Evolutionary conservation across 148 eudicot genomes (phyloP).

Genomic region (Agrostemma githago): DNA sequence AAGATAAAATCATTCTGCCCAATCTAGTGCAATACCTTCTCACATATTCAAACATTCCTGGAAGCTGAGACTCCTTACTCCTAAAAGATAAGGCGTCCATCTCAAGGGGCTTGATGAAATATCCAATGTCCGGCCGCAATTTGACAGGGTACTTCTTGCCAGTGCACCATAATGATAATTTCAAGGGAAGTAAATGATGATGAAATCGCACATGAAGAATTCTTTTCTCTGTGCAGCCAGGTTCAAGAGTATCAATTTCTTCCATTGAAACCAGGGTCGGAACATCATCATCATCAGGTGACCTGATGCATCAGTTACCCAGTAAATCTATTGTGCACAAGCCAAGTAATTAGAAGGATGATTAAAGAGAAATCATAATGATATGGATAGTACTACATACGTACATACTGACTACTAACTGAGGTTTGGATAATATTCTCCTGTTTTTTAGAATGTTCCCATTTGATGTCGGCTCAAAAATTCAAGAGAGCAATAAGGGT

Average conservation of each 20-base stretch:
- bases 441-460: not conserved
- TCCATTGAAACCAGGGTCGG: slow-evolving; percentile 74
- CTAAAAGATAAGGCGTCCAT: slow-evolving; percentile 59
- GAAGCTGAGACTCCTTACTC: slow-evolving; percentile 74
- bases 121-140: slow-evolving; percentile 94
- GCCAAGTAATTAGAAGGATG: not conserved
- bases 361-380: not conserved
- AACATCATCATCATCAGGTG: slow-evolving; percentile 42
- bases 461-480: not conserved
- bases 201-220: slow-evolving; percentile 70
- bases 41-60: slow-evolving; percentile 91
- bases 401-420: not conserved
- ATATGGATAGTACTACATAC: not conserved
- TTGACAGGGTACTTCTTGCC: slow-evolving; percentile 63
- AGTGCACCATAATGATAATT: slow-evolving; percentile 62
- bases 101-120: slow-evolving; percentile 84
- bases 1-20: not conserved
- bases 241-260: slow-evolving; percentile 57
- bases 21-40: slow-evolving; percentile 51
- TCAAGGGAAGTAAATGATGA: slow-evolving; percentile 93
- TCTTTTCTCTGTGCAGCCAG: slow-evolving; percentile 54
- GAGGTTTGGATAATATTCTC: not conserved
- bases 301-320: slow-evolving; percentile 35
- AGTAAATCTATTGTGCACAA: not conserved
- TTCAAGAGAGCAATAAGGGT: not conserved